These are phyloP conservation scores for Candida nitratophila DNA, from an alignment of 805 yeast species.

Conservation along the genomic window DNA sequence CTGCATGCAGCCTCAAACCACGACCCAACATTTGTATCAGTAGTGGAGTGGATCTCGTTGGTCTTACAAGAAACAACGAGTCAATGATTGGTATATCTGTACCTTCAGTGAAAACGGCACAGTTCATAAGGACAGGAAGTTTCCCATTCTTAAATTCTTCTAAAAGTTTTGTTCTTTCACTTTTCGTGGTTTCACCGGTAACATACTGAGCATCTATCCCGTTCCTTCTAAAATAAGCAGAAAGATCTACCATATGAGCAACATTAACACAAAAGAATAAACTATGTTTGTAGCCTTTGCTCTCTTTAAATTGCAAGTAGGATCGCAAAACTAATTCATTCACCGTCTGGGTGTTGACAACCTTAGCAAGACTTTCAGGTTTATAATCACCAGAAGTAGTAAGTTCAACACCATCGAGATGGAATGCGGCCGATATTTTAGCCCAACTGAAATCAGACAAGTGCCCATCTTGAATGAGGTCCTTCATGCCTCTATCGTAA, in stretches of 20 bases:
- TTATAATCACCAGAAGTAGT: conserved; percentile 45
- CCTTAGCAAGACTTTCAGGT: conserved; percentile 40
- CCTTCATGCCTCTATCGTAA: conserved; percentile 54
- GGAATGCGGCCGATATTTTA: conserved; percentile 38
- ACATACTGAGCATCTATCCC: conserved; percentile 70
- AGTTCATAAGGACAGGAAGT: conserved; percentile 73
- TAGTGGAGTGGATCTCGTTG: conserved; percentile 68
- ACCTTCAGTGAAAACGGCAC: conserved; percentile 90
- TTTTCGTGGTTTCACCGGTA: conserved; percentile 53
- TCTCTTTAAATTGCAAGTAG: conserved; percentile 37
- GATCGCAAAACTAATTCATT: conserved; percentile 51
- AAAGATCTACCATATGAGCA: conserved; percentile 51
- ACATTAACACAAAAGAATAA: conserved; percentile 75
- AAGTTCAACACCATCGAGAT: conserved; percentile 17
- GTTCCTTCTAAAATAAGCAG: conserved; percentile 41
- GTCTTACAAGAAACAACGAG: conserved; percentile 69
- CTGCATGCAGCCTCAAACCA: conserved; percentile 61
- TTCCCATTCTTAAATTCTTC: conserved; percentile 54
- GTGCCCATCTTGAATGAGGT: conserved; percentile 64
- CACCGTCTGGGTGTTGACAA: conserved; percentile 45
- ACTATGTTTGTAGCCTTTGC: conserved; percentile 47
- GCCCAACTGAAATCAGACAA: conserved; percentile 64
- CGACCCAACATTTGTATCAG: conserved; percentile 88
- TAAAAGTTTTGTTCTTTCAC: conserved; percentile 45
- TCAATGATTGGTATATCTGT: conserved; percentile 91